These are phyloP conservation scores for Rhynchosporium graminicola DNA, from an alignment of 2,329 filamentous ascomycete genomes.

Conservation along the genomic window DNA sequence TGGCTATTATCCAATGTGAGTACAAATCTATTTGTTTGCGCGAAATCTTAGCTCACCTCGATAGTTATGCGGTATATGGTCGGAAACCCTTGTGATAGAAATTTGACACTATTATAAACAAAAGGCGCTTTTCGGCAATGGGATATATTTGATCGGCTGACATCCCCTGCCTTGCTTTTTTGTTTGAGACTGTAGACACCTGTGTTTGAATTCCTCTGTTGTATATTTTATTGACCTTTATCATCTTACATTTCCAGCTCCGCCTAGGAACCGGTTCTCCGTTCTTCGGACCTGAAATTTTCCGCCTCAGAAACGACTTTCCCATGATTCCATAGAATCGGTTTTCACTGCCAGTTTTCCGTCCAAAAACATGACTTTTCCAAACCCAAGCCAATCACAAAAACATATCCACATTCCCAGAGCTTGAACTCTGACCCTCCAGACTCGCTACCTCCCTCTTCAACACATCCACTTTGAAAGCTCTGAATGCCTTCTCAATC, in stretches of 20 bases:
- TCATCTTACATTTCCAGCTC: no score
- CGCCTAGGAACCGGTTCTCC: no score
- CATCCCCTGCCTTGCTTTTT: no score
- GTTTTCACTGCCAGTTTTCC: neutral
- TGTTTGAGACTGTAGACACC: no score
- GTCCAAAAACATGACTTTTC: neutral
- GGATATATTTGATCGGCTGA: no score
- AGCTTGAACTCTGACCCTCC: slow-evolving; percentile 44
- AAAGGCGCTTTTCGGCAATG: neutral
- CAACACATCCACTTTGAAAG: slow-evolving; percentile 64
- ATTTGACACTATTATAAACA: neutral
- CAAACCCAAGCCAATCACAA: neutral
- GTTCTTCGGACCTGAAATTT: no score
- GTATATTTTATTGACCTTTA: no score
- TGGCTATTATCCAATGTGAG: slow-evolving; percentile 26
- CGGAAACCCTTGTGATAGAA: slow-evolving; percentile 14
- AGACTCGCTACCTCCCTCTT: slow-evolving; percentile 58
- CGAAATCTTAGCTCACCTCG: neutral
- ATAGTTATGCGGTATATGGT: slow-evolving; percentile 19
- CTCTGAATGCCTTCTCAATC: slow-evolving; percentile 63
- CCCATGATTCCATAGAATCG: no score
- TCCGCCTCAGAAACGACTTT: no score
- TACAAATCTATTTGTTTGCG: neutral
- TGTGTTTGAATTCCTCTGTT: no score
- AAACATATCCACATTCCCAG: slow-evolving; percentile 7